Conservation (phyloP, 805 yeast genomes). For the Lachancea lanzarotensis region DNA sequence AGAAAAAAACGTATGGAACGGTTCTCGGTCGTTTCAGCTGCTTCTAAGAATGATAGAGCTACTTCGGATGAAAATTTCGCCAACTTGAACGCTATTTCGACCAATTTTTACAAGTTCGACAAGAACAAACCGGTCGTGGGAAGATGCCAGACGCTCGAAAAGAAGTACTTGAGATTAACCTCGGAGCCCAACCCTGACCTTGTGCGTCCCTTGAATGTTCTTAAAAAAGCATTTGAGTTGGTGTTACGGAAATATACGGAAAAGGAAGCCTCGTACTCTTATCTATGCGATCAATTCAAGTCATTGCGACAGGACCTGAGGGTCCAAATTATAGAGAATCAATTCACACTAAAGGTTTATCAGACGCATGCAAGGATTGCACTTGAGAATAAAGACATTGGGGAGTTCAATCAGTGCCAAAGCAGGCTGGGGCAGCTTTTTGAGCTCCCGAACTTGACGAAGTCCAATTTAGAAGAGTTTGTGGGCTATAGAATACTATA, state of each 20-base stretch:
- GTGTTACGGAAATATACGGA: conserved; percentile 47
- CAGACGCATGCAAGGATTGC: conserved; percentile 87
- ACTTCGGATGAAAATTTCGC: conserved; percentile 21
- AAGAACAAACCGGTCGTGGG: conserved; percentile 49
- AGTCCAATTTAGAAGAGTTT: conserved; percentile 51
- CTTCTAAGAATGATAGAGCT: conserved; percentile 10
- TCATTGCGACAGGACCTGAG: conserved; percentile 89
- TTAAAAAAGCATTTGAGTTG: conserved; percentile 50
- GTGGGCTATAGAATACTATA: conserved; percentile 68
- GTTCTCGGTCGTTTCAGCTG: conserved; percentile 25
- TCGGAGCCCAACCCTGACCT: conserved; percentile 82
- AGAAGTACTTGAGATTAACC: conserved; percentile 74
- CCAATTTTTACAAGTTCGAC: conserved; percentile 29
- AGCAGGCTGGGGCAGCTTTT: conserved; percentile 67
- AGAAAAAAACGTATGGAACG: conserved; percentile 33
- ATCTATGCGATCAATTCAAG: conserved; percentile 83
- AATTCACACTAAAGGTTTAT: conserved; percentile 72
- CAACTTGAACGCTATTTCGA: conserved; percentile 26
- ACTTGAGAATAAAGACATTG: conserved; percentile 72
- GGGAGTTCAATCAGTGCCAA: conserved; percentile 94
- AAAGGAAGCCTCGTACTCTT: conserved; percentile 55
- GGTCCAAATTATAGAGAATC: conserved; percentile 78
- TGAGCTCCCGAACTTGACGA: conserved; percentile 34
- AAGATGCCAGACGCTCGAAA: conserved; percentile 58
- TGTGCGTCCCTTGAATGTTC: conserved; percentile 66